These are phyloP conservation scores for Sambucus nigra DNA, from an alignment of 129 eudicot species.

Conservation along the genomic window DNA sequence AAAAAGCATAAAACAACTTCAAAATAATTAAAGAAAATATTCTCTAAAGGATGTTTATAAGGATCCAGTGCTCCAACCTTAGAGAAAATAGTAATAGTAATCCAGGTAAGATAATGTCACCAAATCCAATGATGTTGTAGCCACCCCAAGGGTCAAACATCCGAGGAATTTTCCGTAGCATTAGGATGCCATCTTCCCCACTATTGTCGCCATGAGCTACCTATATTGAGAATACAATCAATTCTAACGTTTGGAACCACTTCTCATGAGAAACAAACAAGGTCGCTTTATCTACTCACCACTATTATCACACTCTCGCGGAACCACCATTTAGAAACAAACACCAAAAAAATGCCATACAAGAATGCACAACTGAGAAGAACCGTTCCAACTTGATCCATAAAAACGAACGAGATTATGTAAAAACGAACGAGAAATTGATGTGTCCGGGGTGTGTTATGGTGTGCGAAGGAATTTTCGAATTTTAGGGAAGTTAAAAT, in stretches of 20 bases:
- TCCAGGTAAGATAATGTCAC: conserved; percentile 95
- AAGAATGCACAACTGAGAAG: conserved; percentile 92
- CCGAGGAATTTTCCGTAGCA: conserved; percentile 93
- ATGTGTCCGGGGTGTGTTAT: too few species aligned
- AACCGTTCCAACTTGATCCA: conserved; percentile 90
- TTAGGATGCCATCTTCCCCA: conserved; percentile 98
- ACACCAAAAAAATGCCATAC: conserved; percentile 98
- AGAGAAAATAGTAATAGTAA: conserved; percentile 77
- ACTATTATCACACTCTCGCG: conserved; percentile 96
- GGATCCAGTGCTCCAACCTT: too few species aligned
- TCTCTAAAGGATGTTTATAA: not conserved
- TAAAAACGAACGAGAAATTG: not conserved
- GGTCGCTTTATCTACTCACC: conserved; percentile 33
- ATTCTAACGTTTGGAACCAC: not conserved
- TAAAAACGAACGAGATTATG: not conserved
- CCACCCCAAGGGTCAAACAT: conserved; percentile 99
- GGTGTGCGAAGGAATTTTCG: too few species aligned
- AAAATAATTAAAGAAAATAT: not conserved
- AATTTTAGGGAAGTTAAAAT: too few species aligned
- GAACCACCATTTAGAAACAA: conserved; percentile 80
- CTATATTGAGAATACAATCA: conserved; percentile 22
- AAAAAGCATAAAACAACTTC: not conserved
- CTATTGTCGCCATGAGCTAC: conserved; percentile 98
- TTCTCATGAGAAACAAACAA: not conserved
- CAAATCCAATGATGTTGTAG: conserved; percentile 94